Base-by-base conservation (phyloP, 306 rosid species). In the Sophora flavescens region DNA sequence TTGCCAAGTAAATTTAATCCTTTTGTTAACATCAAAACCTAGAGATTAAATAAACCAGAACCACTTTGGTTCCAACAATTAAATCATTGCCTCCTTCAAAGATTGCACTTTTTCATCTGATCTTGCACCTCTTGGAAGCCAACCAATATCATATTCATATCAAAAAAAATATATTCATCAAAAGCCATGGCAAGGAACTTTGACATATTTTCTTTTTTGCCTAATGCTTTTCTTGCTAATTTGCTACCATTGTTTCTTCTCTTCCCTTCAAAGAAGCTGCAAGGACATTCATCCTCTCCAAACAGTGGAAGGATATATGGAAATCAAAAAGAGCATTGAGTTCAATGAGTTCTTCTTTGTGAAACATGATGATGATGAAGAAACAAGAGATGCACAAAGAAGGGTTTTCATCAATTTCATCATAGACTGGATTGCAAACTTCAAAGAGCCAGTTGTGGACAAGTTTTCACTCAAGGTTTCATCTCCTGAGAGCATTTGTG, bases 231-330 rank as follows among this genome's bases (percentile, higher is more conserved):
- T 7, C 59, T 74, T n/a, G 6, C n/a, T n/a, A n/a, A n/a, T n/a
- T n/a, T n/a, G n/a, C 15, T 15, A 0, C 0, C 30, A 74, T 80
- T 12, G 5, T 74, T 22, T 80, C 84, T 1, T 38, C 3, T 1
- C 80, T 80, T 50, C 84, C 80, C 14, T 74, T 74, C 76, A 80
- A 67, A 13, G 84, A 80, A 16, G 84, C 84, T 0, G 80, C 80
- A 3, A 67, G 32, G 14, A 67, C 84, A 0, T 58, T 18, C 51
- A 28, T 16, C 5, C 84, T 80, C 47, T 79, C 84, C 13, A 74
- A 74, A 16, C 11, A 13, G 0, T 80, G 80, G 84, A 10, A 16
- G 10, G 4, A 59, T 11, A 0, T 32, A 4, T 83, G 83, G 86
- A 11, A 63, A n/a, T 4, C 64, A 0, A 64, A 1, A 35, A 10